These are phyloP conservation scores for Plasmodium vinckei DNA, from an alignment of 169 alveolate genomes.

Conservation along the genomic window DNA sequence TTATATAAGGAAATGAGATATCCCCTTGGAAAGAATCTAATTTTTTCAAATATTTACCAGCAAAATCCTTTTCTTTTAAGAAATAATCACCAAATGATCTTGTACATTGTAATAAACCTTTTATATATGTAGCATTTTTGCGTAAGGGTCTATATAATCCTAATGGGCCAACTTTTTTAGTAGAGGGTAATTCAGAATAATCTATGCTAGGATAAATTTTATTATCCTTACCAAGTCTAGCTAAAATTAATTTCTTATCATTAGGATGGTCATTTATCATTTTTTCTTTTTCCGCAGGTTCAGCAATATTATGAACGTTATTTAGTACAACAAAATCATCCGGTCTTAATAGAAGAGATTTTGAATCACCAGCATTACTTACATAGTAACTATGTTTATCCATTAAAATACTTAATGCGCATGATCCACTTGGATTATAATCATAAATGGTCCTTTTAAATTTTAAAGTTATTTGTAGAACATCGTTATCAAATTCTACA, in stretches of 20 bases:
- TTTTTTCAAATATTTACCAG: slow-evolving; percentile 29
- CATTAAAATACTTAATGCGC: slow-evolving; percentile 56
- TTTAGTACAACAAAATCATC: slow-evolving; percentile 39
- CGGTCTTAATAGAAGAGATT: slow-evolving; percentile 18
- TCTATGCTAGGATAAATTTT: neutral
- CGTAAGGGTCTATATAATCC: neutral
- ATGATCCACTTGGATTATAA: slow-evolving; percentile 37
- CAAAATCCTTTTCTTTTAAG: slow-evolving; percentile 71
- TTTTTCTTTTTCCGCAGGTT: slow-evolving; percentile 75
- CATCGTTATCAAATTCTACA: slow-evolving; percentile 21
- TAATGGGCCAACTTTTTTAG: neutral
- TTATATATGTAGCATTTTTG: slow-evolving; percentile 77
- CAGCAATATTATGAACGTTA: slow-evolving; percentile 78
- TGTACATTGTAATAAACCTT: slow-evolving; percentile 86
- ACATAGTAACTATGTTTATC: slow-evolving; percentile 37
- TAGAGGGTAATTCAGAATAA: neutral
- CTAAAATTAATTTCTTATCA: slow-evolving; percentile 79
- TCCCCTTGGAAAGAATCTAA: no score
- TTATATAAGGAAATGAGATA: slow-evolving; percentile 82
- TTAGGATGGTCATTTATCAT: slow-evolving; percentile 80
- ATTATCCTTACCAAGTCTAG: slow-evolving; percentile 13
- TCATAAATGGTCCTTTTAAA: neutral
- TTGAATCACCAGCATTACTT: slow-evolving; percentile 66
- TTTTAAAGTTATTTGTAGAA: slow-evolving; percentile 12
- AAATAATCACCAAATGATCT: slow-evolving; percentile 83